Conservation (phyloP, 2,329 filamentous ascomycete species). For the Aspergillus caelatus region DNA sequence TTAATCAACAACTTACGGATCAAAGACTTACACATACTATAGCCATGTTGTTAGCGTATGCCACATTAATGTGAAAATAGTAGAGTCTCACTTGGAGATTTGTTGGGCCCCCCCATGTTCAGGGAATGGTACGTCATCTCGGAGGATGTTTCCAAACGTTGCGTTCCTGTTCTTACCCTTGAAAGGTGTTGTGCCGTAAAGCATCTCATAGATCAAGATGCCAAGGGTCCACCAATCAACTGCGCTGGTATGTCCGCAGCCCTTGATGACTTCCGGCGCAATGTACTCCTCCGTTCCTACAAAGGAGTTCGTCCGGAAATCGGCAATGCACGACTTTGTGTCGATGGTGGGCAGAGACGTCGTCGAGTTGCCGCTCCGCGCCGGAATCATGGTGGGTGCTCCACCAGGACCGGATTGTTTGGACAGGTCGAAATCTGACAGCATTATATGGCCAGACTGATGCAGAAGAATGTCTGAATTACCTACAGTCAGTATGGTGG, state of each 20-base stretch:
- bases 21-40: slow-evolving; percentile 89
- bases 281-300: slow-evolving; percentile 99
- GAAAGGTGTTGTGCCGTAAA: slow-evolving; percentile 97
- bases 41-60: slow-evolving; percentile 9
- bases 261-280: slow-evolving; percentile 97
- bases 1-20: slow-evolving; percentile 98
- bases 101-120: slow-evolving; percentile 82
- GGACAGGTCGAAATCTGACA: slow-evolving; percentile 97
- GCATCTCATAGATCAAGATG: slow-evolving; percentile 97
- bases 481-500: slow-evolving; percentile 40
- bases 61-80: neutral
- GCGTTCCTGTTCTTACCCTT: slow-evolving; percentile 99
- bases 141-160: slow-evolving; percentile 94
- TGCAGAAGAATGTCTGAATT: slow-evolving; percentile 86
- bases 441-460: slow-evolving; percentile 99
- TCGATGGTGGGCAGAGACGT: slow-evolving; percentile 94
- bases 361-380: slow-evolving; percentile 82
- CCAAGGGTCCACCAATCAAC: slow-evolving; percentile 99
- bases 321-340: slow-evolving; percentile 95
- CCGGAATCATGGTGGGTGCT: slow-evolving; percentile 96
- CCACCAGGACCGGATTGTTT: slow-evolving; percentile 97
- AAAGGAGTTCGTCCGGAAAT: slow-evolving; percentile 98
- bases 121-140: slow-evolving; percentile 94
- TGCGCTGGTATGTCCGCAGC: slow-evolving; percentile 95
- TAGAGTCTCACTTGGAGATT: slow-evolving; percentile 79